phyloP scores from a whole-genome alignment of 805 yeast species.

The Metschnikowia proteae region DNA sequence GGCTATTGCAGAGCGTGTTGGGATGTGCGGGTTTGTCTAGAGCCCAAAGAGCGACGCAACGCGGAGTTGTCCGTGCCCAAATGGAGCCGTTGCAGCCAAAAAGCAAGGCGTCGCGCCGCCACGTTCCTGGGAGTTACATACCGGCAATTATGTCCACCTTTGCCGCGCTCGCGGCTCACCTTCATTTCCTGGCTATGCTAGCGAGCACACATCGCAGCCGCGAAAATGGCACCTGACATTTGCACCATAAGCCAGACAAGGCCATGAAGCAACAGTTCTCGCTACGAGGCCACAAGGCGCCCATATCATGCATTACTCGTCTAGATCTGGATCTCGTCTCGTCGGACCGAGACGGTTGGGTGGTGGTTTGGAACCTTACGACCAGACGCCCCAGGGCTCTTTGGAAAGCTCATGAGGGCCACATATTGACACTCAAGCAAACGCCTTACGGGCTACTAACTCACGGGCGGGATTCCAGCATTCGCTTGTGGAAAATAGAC shows the following conservation, averaged over 20 bases:
- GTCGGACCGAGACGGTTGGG: slow-evolving; percentile 60
- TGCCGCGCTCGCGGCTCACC: no score
- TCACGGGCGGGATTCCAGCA: slow-evolving; percentile 64
- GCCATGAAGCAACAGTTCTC: slow-evolving; percentile 8
- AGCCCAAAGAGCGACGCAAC: no score
- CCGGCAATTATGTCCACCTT: no score
- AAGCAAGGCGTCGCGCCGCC: no score
- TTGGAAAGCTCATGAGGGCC: slow-evolving; percentile 58
- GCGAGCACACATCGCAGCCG: background rate
- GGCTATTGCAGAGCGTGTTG: no score
- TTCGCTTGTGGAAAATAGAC: slow-evolving; percentile 43
- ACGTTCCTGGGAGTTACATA: no score
- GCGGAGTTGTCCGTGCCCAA: no score
- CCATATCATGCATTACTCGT: slow-evolving; percentile 13
- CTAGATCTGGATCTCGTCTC: slow-evolving; percentile 33
- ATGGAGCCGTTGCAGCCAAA: no score
- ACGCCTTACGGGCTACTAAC: slow-evolving; percentile 40
- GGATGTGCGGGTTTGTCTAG: no score
- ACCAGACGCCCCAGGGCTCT: slow-evolving; percentile 52
- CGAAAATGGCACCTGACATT: background rate
- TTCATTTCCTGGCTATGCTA: no score
- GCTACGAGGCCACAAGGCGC: slow-evolving; percentile 16
- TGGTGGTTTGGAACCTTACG: slow-evolving; percentile 61
- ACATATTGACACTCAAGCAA: slow-evolving; percentile 45
- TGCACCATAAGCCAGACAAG: background rate